Percentiles rank a stretch among this genome's conserved stretches.
These are phyloP conservation scores for Chrysoporthe puriensis DNA, from an alignment of 2,329 filamentous ascomycete species.

Conservation along the genomic window DNA sequence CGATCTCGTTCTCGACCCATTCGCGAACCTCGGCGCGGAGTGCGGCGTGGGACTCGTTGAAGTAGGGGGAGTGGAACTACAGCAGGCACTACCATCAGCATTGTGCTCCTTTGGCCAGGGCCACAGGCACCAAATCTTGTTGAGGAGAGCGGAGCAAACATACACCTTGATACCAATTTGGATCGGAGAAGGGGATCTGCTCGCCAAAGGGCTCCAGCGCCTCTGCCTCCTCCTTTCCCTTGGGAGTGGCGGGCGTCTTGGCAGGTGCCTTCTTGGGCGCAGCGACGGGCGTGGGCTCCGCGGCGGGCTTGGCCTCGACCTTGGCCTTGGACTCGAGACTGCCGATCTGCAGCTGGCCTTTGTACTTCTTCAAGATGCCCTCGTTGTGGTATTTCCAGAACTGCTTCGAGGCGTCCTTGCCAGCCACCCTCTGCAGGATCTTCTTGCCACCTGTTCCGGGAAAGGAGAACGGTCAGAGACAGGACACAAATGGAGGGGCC, in stretches of 20 bases:
- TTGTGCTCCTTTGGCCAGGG: not conserved
- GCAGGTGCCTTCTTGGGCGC: conserved; percentile 47
- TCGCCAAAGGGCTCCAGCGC: conserved; percentile 83
- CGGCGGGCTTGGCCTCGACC: conserved; percentile 52
- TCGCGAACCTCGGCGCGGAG: conserved; percentile 88
- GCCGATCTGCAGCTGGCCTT: conserved; percentile 75
- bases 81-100: not conserved
- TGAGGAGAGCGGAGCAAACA: conserved; percentile 39
- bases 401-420: conserved; percentile 69
- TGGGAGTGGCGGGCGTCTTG: conserved; percentile 37
- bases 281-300: conserved; percentile 57
- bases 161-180: conserved; percentile 92
- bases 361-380: conserved; percentile 85
- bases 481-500: not conserved
- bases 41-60: conserved; percentile 89
- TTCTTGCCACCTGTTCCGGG: conserved; percentile 60
- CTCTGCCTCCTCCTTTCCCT: conserved; percentile 59
- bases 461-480: not conserved
- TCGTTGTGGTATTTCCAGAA: conserved; percentile 84
- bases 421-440: conserved; percentile 65
- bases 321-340: conserved; percentile 87
- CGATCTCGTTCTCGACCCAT: conserved; percentile 88
- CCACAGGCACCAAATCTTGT: not conserved
- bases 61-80: conserved; percentile 96
- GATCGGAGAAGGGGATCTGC: conserved; percentile 89